A percentile compares a stretch with the other conserved stretches of the same genome.
Evolutionary conservation across 2,329 filamentous ascomycete species (phyloP).

Genomic region (Pleurostoma richardsiae): DNA sequence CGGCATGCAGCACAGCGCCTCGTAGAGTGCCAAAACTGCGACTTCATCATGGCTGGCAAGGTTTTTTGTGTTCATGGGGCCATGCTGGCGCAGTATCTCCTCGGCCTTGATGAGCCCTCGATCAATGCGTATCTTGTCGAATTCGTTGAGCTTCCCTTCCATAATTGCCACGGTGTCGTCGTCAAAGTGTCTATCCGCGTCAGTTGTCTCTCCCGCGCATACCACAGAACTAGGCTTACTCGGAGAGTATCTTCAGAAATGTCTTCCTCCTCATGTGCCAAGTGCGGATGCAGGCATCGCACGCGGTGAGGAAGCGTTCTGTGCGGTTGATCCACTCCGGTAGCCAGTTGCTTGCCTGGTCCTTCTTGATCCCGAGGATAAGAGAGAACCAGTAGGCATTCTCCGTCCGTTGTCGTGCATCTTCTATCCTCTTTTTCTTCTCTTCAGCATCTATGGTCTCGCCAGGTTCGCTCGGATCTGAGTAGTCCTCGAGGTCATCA

Average conservation of each 20-base stretch:
- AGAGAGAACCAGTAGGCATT: conserved; percentile 64
- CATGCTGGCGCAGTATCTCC: conserved; percentile 38
- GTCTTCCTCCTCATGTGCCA: conserved; percentile 67
- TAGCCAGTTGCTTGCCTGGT: conserved; percentile 54
- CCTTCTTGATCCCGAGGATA: conserved; percentile 61
- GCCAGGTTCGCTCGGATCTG: conserved; percentile 43
- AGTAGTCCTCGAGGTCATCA: conserved; percentile 61
- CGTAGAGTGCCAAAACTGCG: conserved; percentile 77
- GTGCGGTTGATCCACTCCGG: conserved; percentile 54
- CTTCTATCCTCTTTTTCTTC: conserved; percentile 47
- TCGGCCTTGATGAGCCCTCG: conserved; percentile 43
- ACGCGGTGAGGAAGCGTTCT: conserved; percentile 54
- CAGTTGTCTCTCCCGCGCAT: neutral
- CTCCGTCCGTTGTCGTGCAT: conserved; percentile 51
- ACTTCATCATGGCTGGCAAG: conserved; percentile 44
- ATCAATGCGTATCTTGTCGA: conserved; percentile 26
- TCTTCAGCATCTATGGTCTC: conserved; percentile 42
- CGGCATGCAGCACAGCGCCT: conserved; percentile 78
- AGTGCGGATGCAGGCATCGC: conserved; percentile 66
- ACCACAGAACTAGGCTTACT: conserved; percentile 33
- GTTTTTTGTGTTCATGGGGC: conserved; percentile 38
- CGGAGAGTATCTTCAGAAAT: conserved; percentile 57
- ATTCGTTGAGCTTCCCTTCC: conserved; percentile 31
- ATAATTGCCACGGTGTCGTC: conserved; percentile 30
- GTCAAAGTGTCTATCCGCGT: conserved; percentile 25